Conservation (phyloP, 2,329 filamentous ascomycete species). For the Bipolaris zeicola region DNA sequence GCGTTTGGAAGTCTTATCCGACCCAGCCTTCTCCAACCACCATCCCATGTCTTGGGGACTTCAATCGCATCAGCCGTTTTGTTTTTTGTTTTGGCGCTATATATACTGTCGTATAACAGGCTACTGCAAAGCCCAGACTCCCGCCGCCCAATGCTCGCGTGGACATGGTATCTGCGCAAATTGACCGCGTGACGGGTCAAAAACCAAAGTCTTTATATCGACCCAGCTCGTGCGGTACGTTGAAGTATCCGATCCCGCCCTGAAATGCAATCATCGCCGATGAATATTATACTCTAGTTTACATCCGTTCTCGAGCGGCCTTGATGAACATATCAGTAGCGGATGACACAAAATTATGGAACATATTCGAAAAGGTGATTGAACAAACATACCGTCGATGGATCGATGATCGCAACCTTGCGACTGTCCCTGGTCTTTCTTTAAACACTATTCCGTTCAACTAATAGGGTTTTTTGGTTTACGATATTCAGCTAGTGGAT, state of each 20-base stretch:
- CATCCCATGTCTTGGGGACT: neutral
- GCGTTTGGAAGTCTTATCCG: neutral
- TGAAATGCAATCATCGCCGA: neutral
- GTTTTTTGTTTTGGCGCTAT: no score
- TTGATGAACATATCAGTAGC: neutral
- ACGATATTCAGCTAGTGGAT: neutral
- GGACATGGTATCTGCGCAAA: neutral
- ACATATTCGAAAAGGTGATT: neutral
- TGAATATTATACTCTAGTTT: neutral
- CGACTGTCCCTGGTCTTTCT: neutral
- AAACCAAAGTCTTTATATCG: neutral
- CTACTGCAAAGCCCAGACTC: neutral
- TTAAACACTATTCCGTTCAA: neutral
- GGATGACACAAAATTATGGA: neutral
- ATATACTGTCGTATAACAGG: neutral
- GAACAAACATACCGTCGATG: neutral
- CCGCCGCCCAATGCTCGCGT: no score
- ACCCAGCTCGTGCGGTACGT: neutral
- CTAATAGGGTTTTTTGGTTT: neutral
- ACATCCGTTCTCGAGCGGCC: neutral
- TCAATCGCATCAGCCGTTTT: no score
- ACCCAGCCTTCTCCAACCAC: neutral
- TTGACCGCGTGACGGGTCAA: constrained; percentile 2
- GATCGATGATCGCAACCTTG: neutral
- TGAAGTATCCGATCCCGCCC: neutral